A percentile compares a stretch with the other conserved stretches of the same genome.
Evolutionary conservation across 345 rosid species (phyloP).

Genomic region (Euphorbia lathyris): DNA sequence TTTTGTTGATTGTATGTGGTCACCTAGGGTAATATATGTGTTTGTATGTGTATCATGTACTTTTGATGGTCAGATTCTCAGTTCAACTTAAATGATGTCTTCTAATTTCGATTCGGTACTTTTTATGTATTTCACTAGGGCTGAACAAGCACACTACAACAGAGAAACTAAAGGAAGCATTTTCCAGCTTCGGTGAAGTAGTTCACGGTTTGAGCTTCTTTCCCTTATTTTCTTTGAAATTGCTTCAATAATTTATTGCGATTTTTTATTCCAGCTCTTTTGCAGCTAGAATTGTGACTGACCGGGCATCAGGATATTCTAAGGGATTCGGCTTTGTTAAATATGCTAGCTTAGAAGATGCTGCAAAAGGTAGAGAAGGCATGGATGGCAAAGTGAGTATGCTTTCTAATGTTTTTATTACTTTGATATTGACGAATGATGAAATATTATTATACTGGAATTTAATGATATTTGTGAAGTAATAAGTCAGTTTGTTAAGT

Average conservation of each 20-base stretch:
- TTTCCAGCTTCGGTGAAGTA: constrained; percentile 76
- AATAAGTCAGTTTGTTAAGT: background rate
- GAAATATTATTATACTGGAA: too few species aligned
- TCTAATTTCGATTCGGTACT: background rate
- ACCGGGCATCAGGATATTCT: constrained; percentile 74
- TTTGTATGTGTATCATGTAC: too few species aligned
- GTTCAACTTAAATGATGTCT: background rate
- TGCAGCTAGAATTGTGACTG: constrained; percentile 77
- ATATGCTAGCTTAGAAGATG: constrained; percentile 70
- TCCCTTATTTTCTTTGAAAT: background rate
- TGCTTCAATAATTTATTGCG: constrained; percentile 10
- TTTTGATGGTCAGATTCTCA: background rate
- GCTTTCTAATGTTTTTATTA: too few species aligned
- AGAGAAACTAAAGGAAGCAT: constrained; percentile 66
- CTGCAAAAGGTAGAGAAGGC: constrained; percentile 76
- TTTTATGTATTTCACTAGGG: constrained; percentile 41
- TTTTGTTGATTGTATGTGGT: background rate
- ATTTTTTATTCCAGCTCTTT: constrained; percentile 10
- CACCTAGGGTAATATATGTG: too few species aligned
- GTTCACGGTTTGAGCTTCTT: constrained; percentile 52
- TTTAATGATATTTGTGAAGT: background rate
- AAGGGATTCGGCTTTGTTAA: constrained; percentile 94
- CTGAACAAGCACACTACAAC: constrained; percentile 76
- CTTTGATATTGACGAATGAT: too few species aligned
- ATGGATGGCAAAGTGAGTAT: constrained; percentile 86